Percentiles rank a stretch among this genome's conserved stretches.
Evolutionary conservation across 2,329 filamentous ascomycete species (phyloP).

Genomic region (Pezicula radicicola): DNA sequence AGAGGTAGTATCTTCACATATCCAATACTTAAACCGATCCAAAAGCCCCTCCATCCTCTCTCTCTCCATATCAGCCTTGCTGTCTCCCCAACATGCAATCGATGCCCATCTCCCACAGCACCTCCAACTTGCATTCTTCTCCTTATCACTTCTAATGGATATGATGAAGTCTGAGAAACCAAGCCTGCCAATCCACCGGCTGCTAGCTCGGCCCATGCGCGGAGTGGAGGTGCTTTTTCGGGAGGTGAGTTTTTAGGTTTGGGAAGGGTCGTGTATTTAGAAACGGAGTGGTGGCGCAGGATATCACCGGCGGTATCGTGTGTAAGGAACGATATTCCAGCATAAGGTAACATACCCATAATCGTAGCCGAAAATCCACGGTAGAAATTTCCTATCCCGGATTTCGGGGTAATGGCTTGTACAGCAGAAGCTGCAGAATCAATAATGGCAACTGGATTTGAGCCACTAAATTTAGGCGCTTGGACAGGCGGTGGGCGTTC

Average conservation of each 20-base stretch:
- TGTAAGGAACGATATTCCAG: constrained; percentile 90
- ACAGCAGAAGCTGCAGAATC: constrained; percentile 39
- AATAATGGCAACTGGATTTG: constrained; percentile 36
- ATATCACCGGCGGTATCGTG: constrained; percentile 89
- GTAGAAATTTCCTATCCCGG: constrained; percentile 87
- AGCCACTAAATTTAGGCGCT: constrained; percentile 27
- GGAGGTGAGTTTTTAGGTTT: constrained; percentile 49
- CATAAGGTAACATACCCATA: constrained; percentile 94
- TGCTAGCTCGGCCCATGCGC: constrained; percentile 81
- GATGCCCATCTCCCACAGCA: constrained; percentile 84
- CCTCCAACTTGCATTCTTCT: constrained; percentile 95
- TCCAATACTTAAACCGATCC: constrained; percentile 88
- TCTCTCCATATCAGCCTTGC: constrained; percentile 71
- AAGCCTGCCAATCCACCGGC: constrained; percentile 85
- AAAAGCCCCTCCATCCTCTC: constrained; percentile 78
- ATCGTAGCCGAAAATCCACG: constrained; percentile 88
- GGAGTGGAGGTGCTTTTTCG: constrained; percentile 68
- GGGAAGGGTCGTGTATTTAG: constrained; percentile 72
- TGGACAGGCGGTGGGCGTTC: constrained; percentile 53
- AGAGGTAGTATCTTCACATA: constrained; percentile 94
- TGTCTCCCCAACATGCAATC: constrained; percentile 77
- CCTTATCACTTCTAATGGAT: constrained; percentile 89
- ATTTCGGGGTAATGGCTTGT: constrained; percentile 53
- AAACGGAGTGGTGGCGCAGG: constrained; percentile 66
- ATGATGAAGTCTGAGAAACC: constrained; percentile 87